Evolutionary conservation across 768 basidiomycete genomes (phyloP), one percentile per base, ranked within the genome.

Genomic region (Leucosporidium creatinivorum): DNA sequence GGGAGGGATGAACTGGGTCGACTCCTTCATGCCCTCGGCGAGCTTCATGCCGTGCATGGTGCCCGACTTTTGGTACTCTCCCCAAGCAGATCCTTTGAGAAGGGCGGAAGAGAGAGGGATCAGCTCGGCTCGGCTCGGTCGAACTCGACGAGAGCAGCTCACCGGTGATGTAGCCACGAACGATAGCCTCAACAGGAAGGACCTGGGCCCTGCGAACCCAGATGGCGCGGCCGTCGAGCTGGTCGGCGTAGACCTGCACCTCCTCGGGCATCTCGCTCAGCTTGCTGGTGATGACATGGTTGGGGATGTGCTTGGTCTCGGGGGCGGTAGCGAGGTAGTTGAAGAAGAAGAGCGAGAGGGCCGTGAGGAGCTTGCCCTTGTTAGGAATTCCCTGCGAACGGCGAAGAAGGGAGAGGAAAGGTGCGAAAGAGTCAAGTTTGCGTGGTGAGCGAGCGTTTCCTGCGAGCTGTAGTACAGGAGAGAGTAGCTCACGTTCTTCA

Each of bases 111-210:
- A 4, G 33, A 33, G 33, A 44, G 31, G 15, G 57, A n/a, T n/a
- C 21, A 59, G 55, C 28, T 23, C 12, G 5, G 23, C n/a, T 51
- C 50, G 50, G 8, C n/a, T 51, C 50, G 25, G 23, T 30, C 55
- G 18, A 1, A n/a, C 17, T 19, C 50, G 3, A 31, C 18, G 9
- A 19, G 5, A 26, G 5, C 26, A 26, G 73, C 83, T 72, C 70
- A 92, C 94, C 94, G n/a, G 94, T 89, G 67, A 99, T 81, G 79
- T 98, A 98, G 3, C 94, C 94, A 69, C 96, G 82, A 23, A 98
- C 94, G 74, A 99, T 98, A 9, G 89, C 92, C 79, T 99, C 96
- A 9, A 98, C 68, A 25, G 72, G 72, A 2, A 73, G 58, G 28
- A 73, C 49, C 30, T 56, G 48, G 10, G 68, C 72, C 52, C 64